These are phyloP conservation scores for Blastobotrys mokoenaii DNA, from an alignment of 805 yeast species.

Conservation along the genomic window DNA sequence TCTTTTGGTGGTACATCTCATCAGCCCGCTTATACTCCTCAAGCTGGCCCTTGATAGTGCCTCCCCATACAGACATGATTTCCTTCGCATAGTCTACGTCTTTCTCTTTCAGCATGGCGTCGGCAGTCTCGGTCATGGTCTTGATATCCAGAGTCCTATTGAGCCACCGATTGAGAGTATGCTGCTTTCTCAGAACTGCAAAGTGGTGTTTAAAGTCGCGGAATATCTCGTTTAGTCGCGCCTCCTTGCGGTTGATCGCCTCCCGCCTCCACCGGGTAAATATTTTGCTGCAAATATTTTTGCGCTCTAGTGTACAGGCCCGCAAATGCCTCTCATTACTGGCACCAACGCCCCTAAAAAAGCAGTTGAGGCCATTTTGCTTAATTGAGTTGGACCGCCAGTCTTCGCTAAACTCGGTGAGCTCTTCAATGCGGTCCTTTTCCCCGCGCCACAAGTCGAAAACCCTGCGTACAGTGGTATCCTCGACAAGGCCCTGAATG, in stretches of 20 bases:
- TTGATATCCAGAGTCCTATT: not conserved
- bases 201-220: not conserved
- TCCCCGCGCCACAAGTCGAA: not conserved
- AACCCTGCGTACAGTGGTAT: no score
- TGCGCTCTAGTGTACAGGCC: not conserved
- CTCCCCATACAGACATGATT: not conserved
- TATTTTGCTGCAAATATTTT: not conserved
- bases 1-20: constrained; percentile 1
- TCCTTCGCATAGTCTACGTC: not conserved
- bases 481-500: no score
- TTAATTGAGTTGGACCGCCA: not conserved
- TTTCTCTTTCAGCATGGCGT: not conserved
- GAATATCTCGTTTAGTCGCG: not conserved
- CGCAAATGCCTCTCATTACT: not conserved
- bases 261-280: not conserved
- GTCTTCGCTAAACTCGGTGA: not conserved
- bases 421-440: not conserved
- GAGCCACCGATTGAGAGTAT: constrained; percentile 7
- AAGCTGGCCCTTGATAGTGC: not conserved
- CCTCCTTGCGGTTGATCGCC: not conserved
- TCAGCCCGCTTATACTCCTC: not conserved
- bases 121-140: not conserved
- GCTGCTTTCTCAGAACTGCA: not conserved
- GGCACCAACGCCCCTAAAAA: not conserved
- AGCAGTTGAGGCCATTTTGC: not conserved